Evolutionary conservation across 106 monocot species (phyloP).

Genomic region (Dendrobium huoshanense): DNA sequence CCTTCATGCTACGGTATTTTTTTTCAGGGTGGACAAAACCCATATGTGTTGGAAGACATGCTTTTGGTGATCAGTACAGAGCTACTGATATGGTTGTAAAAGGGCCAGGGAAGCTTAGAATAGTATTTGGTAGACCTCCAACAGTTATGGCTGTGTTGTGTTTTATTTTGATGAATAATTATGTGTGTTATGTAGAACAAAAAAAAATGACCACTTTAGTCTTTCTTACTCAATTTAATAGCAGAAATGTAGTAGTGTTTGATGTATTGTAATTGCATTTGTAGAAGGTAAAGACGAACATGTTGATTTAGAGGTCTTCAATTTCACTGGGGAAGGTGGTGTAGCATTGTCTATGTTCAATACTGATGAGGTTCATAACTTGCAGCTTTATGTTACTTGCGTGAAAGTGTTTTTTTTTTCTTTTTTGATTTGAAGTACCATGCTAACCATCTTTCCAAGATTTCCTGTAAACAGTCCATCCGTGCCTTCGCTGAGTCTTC

Average conservation of each 20-base stretch:
- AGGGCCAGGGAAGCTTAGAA: constrained; percentile 92
- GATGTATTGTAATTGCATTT: constrained; percentile 3
- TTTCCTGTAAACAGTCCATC: constrained; percentile 50
- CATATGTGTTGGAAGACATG: constrained; percentile 98
- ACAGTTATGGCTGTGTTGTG: background rate
- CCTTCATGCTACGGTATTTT: background rate
- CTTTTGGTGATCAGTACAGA: constrained; percentile 97
- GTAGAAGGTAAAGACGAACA: constrained; percentile 77
- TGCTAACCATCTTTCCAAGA: background rate
- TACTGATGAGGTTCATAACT: constrained; percentile 74
- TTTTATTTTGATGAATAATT: too few species aligned
- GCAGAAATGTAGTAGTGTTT: background rate
- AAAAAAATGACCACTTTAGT: background rate
- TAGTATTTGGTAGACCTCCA: constrained; percentile 66
- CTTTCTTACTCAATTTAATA: background rate
- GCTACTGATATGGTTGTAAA: constrained; percentile 88
- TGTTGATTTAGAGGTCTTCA: constrained; percentile 73
- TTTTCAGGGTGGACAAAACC: constrained; percentile 90
- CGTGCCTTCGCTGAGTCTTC: constrained; percentile 87
- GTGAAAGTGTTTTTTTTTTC: background rate
- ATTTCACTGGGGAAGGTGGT: constrained; percentile 86
- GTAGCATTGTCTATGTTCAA: constrained; percentile 93
- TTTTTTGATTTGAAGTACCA: background rate
- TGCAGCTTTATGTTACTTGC: background rate
- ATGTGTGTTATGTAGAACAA: background rate